Evolutionary conservation across 140 eudicot species (phyloP).

Genomic region (Stevia rebaudiana): DNA sequence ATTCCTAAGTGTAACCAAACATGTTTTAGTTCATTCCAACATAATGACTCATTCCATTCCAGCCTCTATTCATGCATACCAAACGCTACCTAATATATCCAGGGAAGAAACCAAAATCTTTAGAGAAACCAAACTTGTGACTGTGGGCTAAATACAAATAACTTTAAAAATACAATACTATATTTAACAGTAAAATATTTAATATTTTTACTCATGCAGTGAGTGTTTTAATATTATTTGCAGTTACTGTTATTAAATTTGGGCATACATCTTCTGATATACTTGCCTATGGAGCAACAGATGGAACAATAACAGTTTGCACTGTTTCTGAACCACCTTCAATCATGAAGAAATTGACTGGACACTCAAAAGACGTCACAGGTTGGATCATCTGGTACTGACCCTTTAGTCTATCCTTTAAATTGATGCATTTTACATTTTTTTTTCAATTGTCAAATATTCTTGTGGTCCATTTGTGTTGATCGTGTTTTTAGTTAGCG

Average conservation of each 20-base stretch:
- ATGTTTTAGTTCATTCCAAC: too few species aligned
- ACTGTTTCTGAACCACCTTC: constrained; percentile 74
- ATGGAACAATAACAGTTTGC: constrained; percentile 91
- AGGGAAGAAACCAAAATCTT: too few species aligned
- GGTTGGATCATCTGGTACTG: constrained; percentile 84
- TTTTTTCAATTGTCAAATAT: neutral
- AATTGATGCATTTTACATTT: neutral
- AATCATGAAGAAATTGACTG: constrained; percentile 62
- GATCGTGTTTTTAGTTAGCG: constrained; percentile 3
- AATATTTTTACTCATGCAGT: constrained; percentile 4
- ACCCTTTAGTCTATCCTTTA: constrained; percentile 41
- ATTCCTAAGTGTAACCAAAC: too few species aligned
- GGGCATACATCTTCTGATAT: constrained; percentile 97
- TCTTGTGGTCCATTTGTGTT: constrained; percentile 3
- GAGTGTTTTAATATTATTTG: constrained; percentile 13
- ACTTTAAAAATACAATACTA: too few species aligned
- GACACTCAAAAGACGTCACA: constrained; percentile 98
- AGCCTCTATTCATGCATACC: too few species aligned
- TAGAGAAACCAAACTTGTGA: too few species aligned
- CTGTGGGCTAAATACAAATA: too few species aligned
- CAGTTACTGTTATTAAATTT: constrained; percentile 92
- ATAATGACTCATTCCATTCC: too few species aligned
- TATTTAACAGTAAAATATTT: neutral
- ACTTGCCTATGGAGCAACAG: constrained; percentile 96
- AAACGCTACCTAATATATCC: too few species aligned